Conservation (phyloP, 2,329 filamentous ascomycete species). For the Thelonectria blattea region DNA sequence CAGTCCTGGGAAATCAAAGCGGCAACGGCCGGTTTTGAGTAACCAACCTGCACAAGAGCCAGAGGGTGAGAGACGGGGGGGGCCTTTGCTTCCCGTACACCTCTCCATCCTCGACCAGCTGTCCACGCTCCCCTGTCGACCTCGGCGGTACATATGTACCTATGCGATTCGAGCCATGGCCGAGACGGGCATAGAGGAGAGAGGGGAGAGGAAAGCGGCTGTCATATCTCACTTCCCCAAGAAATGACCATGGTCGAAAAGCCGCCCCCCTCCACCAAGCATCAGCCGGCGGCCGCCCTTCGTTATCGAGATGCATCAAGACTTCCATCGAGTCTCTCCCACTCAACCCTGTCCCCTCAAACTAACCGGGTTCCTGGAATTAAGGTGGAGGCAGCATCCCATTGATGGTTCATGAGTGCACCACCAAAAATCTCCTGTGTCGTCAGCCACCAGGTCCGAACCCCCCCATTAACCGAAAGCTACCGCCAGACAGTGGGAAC, state of each 20-base stretch:
- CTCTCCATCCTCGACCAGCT: no score
- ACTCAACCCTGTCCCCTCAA: conserved; percentile 28
- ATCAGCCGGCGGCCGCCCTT: background rate
- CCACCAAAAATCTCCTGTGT: conserved; percentile 3
- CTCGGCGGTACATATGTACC: background rate
- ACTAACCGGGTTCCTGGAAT: conserved; percentile 25
- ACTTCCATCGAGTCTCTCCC: background rate
- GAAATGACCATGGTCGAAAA: background rate
- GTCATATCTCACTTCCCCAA: background rate
- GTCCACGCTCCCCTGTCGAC: background rate
- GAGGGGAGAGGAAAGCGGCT: background rate
- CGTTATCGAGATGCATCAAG: background rate
- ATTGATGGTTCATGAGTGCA: background rate
- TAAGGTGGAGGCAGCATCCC: conserved; percentile 13
- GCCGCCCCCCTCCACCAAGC: background rate
- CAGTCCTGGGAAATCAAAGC: no score
- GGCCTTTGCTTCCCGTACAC: background rate
- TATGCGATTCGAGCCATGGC: background rate
- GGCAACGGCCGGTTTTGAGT: no score
- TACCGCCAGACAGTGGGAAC: background rate
- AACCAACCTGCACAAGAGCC: no score
- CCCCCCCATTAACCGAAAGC: background rate
- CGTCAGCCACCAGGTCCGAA: background rate
- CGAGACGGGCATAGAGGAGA: background rate
- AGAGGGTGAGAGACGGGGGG: no score